These are phyloP conservation scores for Aspergillus sp. DNA, from an alignment of 2,329 filamentous ascomycete species.

Conservation along the genomic window DNA sequence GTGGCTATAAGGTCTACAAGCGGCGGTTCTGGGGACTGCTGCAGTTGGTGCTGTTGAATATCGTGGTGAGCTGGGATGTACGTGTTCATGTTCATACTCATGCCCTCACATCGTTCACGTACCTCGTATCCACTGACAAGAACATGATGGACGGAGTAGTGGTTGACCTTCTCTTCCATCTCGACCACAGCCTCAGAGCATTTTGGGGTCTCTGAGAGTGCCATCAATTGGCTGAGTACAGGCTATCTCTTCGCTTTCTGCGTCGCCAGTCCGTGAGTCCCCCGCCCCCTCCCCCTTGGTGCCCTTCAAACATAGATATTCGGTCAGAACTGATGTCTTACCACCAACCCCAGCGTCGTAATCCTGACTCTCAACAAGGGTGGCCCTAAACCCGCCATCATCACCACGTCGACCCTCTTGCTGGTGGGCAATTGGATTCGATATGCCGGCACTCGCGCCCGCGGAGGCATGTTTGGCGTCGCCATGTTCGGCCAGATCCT, in stretches of 20 bases:
- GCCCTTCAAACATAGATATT: no score
- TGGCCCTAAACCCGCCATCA: slow-evolving; percentile 75
- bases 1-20: slow-evolving; percentile 66
- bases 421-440: slow-evolving; percentile 89
- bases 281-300: no score
- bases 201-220: slow-evolving; percentile 70
- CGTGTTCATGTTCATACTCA: slow-evolving; percentile 35
- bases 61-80: slow-evolving; percentile 94
- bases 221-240: slow-evolving; percentile 91
- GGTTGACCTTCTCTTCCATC: slow-evolving; percentile 88
- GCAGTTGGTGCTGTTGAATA: slow-evolving; percentile 83
- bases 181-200: slow-evolving; percentile 71
- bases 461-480: slow-evolving; percentile 66
- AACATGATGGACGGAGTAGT: slow-evolving; percentile 51
- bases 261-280: slow-evolving; percentile 62
- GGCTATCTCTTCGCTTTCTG: slow-evolving; percentile 84
- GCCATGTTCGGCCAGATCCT: slow-evolving; percentile 92
- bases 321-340: no score
- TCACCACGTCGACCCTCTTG: slow-evolving; percentile 69
- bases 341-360: slow-evolving; percentile 44
- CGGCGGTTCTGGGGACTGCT: slow-evolving; percentile 84
- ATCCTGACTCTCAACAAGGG: slow-evolving; percentile 74
- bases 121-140: not conserved
- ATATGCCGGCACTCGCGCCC: slow-evolving; percentile 65
- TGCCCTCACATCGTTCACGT: not conserved